Evolutionary conservation across 139 green algal genomes (phyloP).

Genomic region (Tetratostichococcus sp.): DNA sequence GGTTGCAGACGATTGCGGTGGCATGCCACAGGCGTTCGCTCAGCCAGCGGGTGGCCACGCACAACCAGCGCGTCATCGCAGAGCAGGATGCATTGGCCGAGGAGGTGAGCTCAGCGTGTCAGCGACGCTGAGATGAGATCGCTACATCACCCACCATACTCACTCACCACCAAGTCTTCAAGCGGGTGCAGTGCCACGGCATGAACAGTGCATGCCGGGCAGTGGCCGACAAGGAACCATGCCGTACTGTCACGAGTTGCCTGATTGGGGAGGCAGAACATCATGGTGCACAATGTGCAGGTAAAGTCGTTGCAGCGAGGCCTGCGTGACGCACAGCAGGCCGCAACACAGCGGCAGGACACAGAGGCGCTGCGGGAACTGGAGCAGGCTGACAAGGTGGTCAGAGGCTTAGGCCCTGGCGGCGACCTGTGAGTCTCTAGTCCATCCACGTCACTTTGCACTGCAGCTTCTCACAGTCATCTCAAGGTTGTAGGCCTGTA

Average conservation of each 20-base stretch:
- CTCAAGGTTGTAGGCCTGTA: too few relatives aligned
- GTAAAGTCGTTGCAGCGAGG: slow-evolving; percentile 53
- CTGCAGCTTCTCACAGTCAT: too few relatives aligned
- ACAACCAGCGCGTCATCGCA: slow-evolving; percentile 50
- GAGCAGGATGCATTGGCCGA: slow-evolving; percentile 66
- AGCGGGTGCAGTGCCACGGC: too few relatives aligned
- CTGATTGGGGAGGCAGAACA: too few relatives aligned
- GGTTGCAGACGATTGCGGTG: neutral
- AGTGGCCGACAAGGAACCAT: neutral
- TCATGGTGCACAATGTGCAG: too few relatives aligned
- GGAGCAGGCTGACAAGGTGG: slow-evolving; percentile 29
- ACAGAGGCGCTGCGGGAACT: slow-evolving; percentile 31
- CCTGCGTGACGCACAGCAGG: slow-evolving; percentile 22
- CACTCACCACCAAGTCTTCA: too few relatives aligned
- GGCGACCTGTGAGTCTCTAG: slow-evolving; percentile 63
- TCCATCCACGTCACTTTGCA: too few relatives aligned
- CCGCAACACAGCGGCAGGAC: slow-evolving; percentile 11
- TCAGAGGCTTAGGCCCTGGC: slow-evolving; percentile 57
- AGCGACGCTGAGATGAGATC: too few relatives aligned
- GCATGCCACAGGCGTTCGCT: slow-evolving; percentile 45
- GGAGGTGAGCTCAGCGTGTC: slow-evolving; percentile 49
- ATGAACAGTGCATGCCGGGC: neutral
- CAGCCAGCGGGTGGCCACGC: slow-evolving; percentile 52
- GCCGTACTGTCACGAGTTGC: too few relatives aligned
- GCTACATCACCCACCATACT: too few relatives aligned